Percentiles rank a stretch among this genome's conserved stretches.
phyloP scores from a whole-genome alignment of 164 flowering plant species.

The Saururus chinensis region DNA sequence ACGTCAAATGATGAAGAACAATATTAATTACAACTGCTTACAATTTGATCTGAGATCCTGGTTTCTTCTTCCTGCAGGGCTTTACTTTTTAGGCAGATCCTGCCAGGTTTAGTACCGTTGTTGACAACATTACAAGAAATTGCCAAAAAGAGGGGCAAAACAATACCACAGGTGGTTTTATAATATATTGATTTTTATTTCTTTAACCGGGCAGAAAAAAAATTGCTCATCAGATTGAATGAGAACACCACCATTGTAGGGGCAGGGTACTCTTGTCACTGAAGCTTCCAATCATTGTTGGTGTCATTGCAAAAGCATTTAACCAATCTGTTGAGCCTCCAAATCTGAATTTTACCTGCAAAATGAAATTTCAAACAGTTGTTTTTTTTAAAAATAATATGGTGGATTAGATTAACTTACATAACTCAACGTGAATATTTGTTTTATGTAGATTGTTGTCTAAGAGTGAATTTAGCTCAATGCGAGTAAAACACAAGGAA shows the following conservation, averaged over 20 bases:
- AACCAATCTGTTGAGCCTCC: too few species aligned
- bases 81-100: slow-evolving; percentile 64
- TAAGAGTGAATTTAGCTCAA: background rate
- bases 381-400: too few species aligned
- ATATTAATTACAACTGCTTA: background rate
- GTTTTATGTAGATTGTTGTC: too few species aligned
- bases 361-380: too few species aligned
- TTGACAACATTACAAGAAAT: slow-evolving; percentile 39
- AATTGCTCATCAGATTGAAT: background rate
- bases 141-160: slow-evolving; percentile 53
- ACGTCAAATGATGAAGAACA: background rate
- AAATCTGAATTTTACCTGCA: too few species aligned
- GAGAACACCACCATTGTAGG: too few species aligned
- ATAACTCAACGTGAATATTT: too few species aligned
- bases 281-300: too few species aligned
- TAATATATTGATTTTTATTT: background rate
- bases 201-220: background rate
- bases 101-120: slow-evolving; percentile 73
- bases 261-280: too few species aligned
- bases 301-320: too few species aligned
- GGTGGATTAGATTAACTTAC: too few species aligned
- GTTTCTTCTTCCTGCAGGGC: slow-evolving; percentile 29
- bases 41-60: too few species aligned
- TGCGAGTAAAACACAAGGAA: background rate
- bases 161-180: slow-evolving; percentile 57